phyloP scores from a whole-genome alignment of 1,139 yeast species.

The Cylindricascospora bacillispora region DNA sequence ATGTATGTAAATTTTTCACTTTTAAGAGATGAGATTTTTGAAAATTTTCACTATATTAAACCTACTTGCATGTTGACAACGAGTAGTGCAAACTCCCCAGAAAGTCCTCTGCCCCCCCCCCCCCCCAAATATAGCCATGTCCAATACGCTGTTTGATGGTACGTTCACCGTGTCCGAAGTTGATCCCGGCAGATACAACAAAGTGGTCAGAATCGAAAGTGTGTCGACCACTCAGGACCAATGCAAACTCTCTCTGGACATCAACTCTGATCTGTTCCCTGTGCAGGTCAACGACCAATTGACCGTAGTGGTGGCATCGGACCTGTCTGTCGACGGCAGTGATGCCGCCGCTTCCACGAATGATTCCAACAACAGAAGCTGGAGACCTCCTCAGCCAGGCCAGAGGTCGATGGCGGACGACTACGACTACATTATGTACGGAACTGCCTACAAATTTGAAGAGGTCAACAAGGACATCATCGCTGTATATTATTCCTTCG shows the following conservation, averaged over 20 bases:
- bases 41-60: too few species aligned
- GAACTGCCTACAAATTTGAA: constrained; percentile 94
- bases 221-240: constrained; percentile 76
- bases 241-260: constrained; percentile 75
- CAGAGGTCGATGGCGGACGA: constrained; percentile 89
- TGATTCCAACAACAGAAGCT: constrained; percentile 40
- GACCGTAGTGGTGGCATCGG: constrained; percentile 79
- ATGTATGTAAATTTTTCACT: too few species aligned
- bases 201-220: constrained; percentile 82
- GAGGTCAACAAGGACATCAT: constrained; percentile 55
- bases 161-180: constrained; percentile 77
- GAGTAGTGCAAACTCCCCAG: too few species aligned
- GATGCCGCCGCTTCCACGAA: constrained; percentile 44
- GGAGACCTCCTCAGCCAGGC: constrained; percentile 85
- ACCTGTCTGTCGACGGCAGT: constrained; percentile 49
- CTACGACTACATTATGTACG: constrained; percentile 97
- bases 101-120: too few species aligned
- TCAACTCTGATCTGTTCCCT: constrained; percentile 88
- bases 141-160: constrained; percentile 84
- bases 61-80: too few species aligned
- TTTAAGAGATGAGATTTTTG: too few species aligned
- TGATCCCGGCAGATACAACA: constrained; percentile 85
- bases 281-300: constrained; percentile 65
- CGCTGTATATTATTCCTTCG: constrained; percentile 88
- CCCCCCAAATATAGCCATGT: too few species aligned